Conservation (phyloP, 176 grass and related monocot species). For the Themeda triandra region DNA sequence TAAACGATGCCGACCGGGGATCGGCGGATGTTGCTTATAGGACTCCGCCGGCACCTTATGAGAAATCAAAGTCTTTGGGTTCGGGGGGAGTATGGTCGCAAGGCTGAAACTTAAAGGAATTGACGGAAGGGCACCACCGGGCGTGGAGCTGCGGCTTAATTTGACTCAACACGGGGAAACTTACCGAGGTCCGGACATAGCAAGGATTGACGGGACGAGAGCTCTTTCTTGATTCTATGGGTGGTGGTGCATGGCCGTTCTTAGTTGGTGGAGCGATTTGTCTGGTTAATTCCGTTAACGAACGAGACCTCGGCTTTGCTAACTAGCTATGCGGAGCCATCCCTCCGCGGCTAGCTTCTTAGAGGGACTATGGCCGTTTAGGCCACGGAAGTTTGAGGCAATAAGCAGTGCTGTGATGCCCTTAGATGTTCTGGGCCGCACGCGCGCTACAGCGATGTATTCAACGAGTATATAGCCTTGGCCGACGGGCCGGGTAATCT, state of each 20-base stretch:
- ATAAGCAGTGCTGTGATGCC: no score
- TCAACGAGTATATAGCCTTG: slow-evolving; percentile 78
- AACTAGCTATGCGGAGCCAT: no score
- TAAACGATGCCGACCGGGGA: slow-evolving; percentile 57
- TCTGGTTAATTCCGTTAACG: slow-evolving; percentile 71
- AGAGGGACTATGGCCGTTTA: no score
- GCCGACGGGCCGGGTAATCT: slow-evolving; percentile 67
- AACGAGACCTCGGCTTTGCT: slow-evolving; percentile 79
- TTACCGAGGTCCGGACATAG: slow-evolving; percentile 50
- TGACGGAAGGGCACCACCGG: slow-evolving; percentile 34
- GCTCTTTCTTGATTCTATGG: slow-evolving; percentile 13
- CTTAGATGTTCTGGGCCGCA: no score
- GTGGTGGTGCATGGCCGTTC: slow-evolving; percentile 42
- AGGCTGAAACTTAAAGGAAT: slow-evolving; percentile 70
- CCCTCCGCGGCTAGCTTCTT: no score
- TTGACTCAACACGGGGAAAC: no score
- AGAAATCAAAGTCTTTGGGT: slow-evolving; percentile 89
- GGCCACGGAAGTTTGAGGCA: no score
- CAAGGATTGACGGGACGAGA: slow-evolving; percentile 40
- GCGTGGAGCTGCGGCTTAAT: no score
- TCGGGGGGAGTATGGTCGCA: slow-evolving; percentile 18
- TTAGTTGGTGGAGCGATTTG: slow-evolving; percentile 77
- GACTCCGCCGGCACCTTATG: slow-evolving; percentile 68
- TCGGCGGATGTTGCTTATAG: slow-evolving; percentile 64
- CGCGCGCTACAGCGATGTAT: slow-evolving; percentile 80